Evolutionary conservation across 2,329 filamentous ascomycete species (phyloP).

Genomic region (Colletotrichum camelliae): DNA sequence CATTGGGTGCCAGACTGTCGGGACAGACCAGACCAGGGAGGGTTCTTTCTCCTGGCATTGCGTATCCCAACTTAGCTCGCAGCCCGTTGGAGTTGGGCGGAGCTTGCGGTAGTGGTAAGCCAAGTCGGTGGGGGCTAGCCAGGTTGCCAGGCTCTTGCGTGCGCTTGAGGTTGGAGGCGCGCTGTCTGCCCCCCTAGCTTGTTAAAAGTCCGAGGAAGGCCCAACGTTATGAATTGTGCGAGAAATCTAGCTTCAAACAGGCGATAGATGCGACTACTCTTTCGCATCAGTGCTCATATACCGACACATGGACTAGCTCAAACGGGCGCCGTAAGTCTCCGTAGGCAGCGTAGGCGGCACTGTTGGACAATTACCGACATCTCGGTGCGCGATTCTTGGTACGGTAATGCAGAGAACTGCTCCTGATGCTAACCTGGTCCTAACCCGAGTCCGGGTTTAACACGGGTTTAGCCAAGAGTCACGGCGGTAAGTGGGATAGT

Average conservation of each 20-base stretch:
- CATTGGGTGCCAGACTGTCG: slow-evolving; percentile 5
- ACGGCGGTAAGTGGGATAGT: neutral
- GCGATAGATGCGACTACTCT: neutral
- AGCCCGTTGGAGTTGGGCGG: neutral
- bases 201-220: neutral
- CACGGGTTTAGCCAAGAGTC: neutral
- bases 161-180: neutral
- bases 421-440: neutral
- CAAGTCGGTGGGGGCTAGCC: neutral
- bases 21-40: neutral
- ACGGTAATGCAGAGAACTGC: neutral
- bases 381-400: neutral
- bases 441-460: neutral
- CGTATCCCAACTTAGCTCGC: neutral
- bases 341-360: neutral
- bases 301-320: neutral
- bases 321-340: neutral
- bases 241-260: neutral
- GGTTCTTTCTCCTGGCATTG: neutral
- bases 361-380: neutral
- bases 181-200: neutral
- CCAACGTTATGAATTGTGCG: neutral
- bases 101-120: neutral
- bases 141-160: neutral
- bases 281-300: neutral